A percentile compares a stretch with the other conserved stretches of the same genome.
These are phyloP conservation scores for Apiotrichum siamense DNA, from an alignment of 1,284 basidiomycete genomes.

Conservation along the genomic window DNA sequence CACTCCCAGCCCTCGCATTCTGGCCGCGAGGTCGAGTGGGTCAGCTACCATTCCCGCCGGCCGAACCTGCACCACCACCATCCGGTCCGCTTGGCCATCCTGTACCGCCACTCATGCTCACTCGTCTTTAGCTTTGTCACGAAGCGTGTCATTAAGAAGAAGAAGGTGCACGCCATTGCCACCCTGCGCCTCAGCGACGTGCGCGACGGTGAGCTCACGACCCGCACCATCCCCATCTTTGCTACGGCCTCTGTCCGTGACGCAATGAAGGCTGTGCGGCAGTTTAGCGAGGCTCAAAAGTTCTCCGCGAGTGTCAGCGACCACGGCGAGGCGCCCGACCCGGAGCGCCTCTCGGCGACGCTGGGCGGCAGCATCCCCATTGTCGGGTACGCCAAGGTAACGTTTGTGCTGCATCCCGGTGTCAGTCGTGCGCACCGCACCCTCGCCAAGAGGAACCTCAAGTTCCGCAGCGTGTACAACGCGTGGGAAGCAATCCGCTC, in stretches of 20 bases:
- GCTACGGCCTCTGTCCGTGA: slow-evolving; percentile 29
- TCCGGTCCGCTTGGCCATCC: slow-evolving; percentile 33
- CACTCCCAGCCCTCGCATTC: not conserved
- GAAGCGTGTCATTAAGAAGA: slow-evolving; percentile 34
- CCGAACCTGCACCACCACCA: not conserved
- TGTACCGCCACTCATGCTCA: slow-evolving; percentile 45
- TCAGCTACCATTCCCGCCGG: not conserved
- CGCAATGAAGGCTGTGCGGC: slow-evolving; percentile 15
- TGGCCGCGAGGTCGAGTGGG: not conserved
- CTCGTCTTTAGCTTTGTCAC: slow-evolving; percentile 37
- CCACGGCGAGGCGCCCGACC: no score
- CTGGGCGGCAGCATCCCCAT: slow-evolving; percentile 1
- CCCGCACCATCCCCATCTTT: slow-evolving; percentile 32
- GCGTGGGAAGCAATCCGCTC: slow-evolving; percentile 36
- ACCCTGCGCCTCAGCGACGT: slow-evolving; percentile 31
- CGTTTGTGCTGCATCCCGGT: slow-evolving; percentile 35
- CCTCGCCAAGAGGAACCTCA: slow-evolving; percentile 36
- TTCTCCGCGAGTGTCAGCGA: no score
- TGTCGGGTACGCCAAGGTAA: slow-evolving; percentile 32
- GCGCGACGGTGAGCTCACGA: slow-evolving; percentile 25
- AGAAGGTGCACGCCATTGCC: slow-evolving; percentile 31
- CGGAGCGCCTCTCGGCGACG: not conserved
- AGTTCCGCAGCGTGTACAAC: slow-evolving; percentile 40
- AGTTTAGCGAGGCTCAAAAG: not conserved
- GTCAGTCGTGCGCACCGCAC: slow-evolving; percentile 36